Conservation (phyloP, 2,329 filamentous ascomycete genomes). For the Bipolaris zeicola region DNA sequence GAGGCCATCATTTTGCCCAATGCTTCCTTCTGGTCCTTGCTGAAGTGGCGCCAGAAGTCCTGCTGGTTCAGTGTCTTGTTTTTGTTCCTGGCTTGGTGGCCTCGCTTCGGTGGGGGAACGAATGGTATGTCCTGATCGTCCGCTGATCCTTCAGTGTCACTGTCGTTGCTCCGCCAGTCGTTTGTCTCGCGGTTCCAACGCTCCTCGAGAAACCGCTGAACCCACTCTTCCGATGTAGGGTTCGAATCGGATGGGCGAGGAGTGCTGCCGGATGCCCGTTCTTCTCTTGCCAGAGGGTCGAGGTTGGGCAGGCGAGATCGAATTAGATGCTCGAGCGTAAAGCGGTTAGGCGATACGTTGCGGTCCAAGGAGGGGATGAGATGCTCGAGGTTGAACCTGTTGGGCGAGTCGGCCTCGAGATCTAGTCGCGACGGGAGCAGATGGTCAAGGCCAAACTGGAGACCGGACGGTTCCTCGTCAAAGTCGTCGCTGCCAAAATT, state of each 20-base stretch:
- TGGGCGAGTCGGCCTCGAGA: conserved; percentile 40
- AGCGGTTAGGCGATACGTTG: conserved; percentile 43
- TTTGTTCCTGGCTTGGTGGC: conserved; percentile 51
- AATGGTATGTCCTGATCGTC: conserved; percentile 21
- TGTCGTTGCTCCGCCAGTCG: conserved; percentile 79
- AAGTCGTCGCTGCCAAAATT: conserved; percentile 48
- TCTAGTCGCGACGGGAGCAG: conserved; percentile 45
- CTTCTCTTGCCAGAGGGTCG: conserved; percentile 34
- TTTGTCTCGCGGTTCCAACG: conserved; percentile 71
- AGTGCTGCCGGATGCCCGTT: conserved; percentile 28
- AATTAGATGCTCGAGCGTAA: conserved; percentile 48
- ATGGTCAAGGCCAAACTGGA: conserved; percentile 49
- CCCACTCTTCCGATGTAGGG: conserved; percentile 79
- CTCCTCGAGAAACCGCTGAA: conserved; percentile 79
- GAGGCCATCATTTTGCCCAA: conserved; percentile 51
- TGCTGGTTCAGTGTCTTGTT: conserved; percentile 58
- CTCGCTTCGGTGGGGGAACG: conserved; percentile 34
- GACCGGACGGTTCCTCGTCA: conserved; percentile 44
- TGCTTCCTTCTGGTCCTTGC: conserved; percentile 45
- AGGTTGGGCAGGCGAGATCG: conserved; percentile 43
- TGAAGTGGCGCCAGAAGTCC: conserved; percentile 55
- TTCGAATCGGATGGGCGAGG: conserved; percentile 34
- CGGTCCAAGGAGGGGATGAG: conserved; percentile 44
- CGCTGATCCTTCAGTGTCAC: conserved; percentile 61
- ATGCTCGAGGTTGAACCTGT: conserved; percentile 48